phyloP scores from a whole-genome alignment of 305 asterid species.

The Fraxinus dipetala region DNA sequence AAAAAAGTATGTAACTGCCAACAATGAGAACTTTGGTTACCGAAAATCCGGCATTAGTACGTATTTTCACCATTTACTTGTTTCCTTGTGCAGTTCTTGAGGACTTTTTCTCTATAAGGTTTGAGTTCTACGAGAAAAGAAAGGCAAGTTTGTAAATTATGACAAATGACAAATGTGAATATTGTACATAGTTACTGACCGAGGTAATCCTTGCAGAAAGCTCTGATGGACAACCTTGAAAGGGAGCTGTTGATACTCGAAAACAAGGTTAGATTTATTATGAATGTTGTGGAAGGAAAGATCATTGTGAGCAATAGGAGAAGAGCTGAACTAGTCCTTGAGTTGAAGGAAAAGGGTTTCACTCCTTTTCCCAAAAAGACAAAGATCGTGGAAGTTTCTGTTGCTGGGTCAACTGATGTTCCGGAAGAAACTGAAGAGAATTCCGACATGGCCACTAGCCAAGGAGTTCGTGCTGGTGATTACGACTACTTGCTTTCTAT shows the following conservation, averaged over 20 bases:
- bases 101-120: slow-evolving; percentile 74
- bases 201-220: slow-evolving; percentile 48
- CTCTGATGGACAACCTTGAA: slow-evolving; percentile 65
- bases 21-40: neutral
- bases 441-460: slow-evolving; percentile 32
- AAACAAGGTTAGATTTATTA: slow-evolving; percentile 76
- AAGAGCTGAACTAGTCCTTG: slow-evolving; percentile 69
- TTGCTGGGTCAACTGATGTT: slow-evolving; percentile 64
- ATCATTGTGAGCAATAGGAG: slow-evolving; percentile 84
- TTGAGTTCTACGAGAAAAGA: slow-evolving; percentile 70
- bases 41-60: neutral
- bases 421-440: slow-evolving; percentile 64
- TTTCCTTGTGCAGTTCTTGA: slow-evolving; percentile 67
- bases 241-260: slow-evolving; percentile 67
- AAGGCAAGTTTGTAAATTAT: slow-evolving; percentile 45
- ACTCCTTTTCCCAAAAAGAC: slow-evolving; percentile 79
- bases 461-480: slow-evolving; percentile 61
- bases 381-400: slow-evolving; percentile 41
- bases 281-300: slow-evolving; percentile 72
- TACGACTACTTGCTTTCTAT: slow-evolving; percentile 81
- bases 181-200: neutral
- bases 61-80: neutral
- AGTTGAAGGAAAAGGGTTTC: slow-evolving; percentile 81
- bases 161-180: neutral
- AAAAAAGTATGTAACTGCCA: slow-evolving; percentile 57